Base-by-base conservation (phyloP, 2,329 filamentous ascomycete species). In the Atkinsonella texensis region DNA sequence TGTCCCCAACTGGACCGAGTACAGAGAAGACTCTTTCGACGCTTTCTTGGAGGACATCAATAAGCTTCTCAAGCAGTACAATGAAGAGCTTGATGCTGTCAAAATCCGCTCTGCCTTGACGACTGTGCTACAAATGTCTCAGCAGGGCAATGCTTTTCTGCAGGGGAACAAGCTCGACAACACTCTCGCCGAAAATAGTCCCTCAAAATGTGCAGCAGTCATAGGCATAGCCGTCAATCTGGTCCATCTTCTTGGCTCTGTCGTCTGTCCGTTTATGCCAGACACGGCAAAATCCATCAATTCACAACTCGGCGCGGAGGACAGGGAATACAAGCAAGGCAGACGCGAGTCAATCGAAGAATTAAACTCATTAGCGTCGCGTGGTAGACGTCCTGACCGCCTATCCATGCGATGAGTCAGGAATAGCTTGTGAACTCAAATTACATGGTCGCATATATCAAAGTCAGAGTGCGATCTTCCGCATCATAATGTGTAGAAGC, bases 191-290 rank as follows among this genome's bases (percentile, higher is more conserved):
- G 65, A 68, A 5, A 70, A 72, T 39, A 63, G 73, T 53, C 71
- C 72, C 0, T 69, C 68, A 15, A 68, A 71, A 32, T 73, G 70
- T 51, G 64, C 65, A 15, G 69, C 69, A 10, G 71, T 75, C 7
- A 68, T 90, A 48, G 84, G 85, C 49, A 71, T 86, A 15, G 85
- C 82, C 0, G 70, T 90, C 53, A 89, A 89, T 68, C 76, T 87
- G 54, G 79, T 88, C 40, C 79, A 88, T 61, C 79, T 93, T 20
- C 74, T 89, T 41, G 84, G 86, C n/a, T 80, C 79, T 46, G 68
- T 90, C 45, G 77, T 88, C 53, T 79, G 79, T 44, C 87, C 87
- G 0, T 93, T 87, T 69, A 83, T 91, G 71, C 86, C 86, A 17
- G 74, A 74, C 11, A 87, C 83, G 12, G 74, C 84, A 3, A 73